Evolutionary conservation across 1,284 basidiomycete species (phyloP).

Genomic region (Gomphus bonarii): DNA sequence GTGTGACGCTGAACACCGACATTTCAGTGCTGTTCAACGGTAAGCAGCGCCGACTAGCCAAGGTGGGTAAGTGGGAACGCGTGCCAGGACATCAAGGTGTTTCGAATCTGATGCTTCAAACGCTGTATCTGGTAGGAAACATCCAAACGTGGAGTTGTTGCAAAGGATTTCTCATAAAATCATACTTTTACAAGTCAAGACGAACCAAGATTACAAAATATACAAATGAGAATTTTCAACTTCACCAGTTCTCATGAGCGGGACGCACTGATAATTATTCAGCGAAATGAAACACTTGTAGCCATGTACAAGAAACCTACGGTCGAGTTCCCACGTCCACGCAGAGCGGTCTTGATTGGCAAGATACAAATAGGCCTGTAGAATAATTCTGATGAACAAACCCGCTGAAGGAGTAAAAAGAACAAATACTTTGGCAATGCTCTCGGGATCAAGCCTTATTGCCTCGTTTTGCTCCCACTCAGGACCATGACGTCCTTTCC

Average conservation of each 20-base stretch:
- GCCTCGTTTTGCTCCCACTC: conserved; percentile 18
- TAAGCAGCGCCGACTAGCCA: too few relatives aligned
- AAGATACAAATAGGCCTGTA: conserved; percentile 32
- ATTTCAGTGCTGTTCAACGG: too few relatives aligned
- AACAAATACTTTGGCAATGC: conserved; percentile 20
- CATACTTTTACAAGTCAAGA: neutral
- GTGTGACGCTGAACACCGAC: too few relatives aligned
- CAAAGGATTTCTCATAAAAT: too few relatives aligned
- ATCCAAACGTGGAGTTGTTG: too few relatives aligned
- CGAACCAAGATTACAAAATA: neutral
- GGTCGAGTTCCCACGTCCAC: conserved; percentile 43
- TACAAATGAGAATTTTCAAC: neutral
- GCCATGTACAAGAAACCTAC: conserved; percentile 17
- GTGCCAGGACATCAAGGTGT: too few relatives aligned
- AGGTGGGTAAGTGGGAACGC: too few relatives aligned
- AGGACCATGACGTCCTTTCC: conserved; percentile 5
- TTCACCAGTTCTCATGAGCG: conserved; percentile 36
- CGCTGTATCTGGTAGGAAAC: too few relatives aligned
- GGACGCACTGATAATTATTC: conserved; percentile 27
- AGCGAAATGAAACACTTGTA: neutral
- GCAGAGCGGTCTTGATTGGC: conserved; percentile 33
- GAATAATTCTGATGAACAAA: neutral
- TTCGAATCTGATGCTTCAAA: too few relatives aligned
- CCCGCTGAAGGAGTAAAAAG: too few relatives aligned
- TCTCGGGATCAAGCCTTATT: conserved; percentile 17